A percentile compares a stretch with the other conserved stretches of the same genome.
Conservation (phyloP, 202 grass and related monocot genomes). For the Dendrocalamus latiflorus region DNA sequence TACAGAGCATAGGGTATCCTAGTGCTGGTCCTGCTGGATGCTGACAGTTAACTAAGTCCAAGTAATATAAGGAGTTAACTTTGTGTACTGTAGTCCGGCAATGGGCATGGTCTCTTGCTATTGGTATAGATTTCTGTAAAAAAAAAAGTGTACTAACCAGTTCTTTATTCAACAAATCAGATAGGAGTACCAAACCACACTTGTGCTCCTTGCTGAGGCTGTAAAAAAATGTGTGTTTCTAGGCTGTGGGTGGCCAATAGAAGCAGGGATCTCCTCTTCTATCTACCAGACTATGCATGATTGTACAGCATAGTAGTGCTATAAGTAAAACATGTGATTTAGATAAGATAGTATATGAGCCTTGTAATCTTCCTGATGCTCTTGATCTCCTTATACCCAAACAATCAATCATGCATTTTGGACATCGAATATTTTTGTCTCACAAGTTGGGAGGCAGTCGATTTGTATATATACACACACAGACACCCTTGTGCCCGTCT, state of each 20-base stretch:
- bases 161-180: no score
- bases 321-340: not conserved
- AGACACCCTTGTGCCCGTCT: slow-evolving; percentile 10
- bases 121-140: not conserved
- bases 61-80: not conserved
- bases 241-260: slow-evolving; percentile 24
- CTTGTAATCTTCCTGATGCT: slow-evolving; percentile 3
- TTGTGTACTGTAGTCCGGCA: not conserved
- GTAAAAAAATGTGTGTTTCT: slow-evolving; percentile 5
- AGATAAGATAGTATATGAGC: slow-evolving; percentile 23
- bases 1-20: slow-evolving; percentile 14
- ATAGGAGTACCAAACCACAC: slow-evolving; percentile 14
- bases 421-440: slow-evolving; percentile 34
- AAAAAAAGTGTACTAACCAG: not conserved
- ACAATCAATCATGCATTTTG: not conserved
- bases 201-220: slow-evolving; percentile 19
- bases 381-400: slow-evolving; percentile 16
- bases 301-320: not conserved
- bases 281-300: not conserved
- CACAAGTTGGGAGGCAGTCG: slow-evolving; percentile 34
- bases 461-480: not conserved
- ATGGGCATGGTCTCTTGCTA: not conserved
- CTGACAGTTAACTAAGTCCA: slow-evolving; percentile 25
- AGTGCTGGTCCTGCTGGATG: not conserved
- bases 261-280: not conserved